These are phyloP conservation scores for Gossypium davidsonii DNA, from an alignment of 441 rosid species.

Conservation along the genomic window DNA sequence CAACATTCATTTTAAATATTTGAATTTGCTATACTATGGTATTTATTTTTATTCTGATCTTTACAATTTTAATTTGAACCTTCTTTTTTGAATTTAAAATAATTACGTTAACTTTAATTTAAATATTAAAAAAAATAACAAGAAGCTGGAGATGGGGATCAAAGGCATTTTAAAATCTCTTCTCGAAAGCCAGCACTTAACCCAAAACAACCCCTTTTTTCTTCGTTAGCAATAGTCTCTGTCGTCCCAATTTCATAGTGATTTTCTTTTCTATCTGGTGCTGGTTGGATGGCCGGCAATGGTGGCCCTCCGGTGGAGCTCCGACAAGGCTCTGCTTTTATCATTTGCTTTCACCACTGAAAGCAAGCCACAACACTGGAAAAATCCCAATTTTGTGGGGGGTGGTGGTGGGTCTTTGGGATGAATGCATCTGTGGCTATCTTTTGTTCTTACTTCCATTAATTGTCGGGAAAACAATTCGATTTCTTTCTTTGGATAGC, in stretches of 20 bases:
- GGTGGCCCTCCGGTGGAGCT: constrained; percentile 23
- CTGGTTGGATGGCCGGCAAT: constrained; percentile 32
- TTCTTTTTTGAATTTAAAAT: too few relatives aligned
- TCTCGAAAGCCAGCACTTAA: not conserved
- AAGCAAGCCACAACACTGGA: not conserved
- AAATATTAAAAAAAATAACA: too few relatives aligned
- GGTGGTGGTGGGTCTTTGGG: constrained; percentile 41
- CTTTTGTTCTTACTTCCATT: constrained; percentile 8
- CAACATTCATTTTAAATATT: too few relatives aligned
- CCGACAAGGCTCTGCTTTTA: constrained; percentile 20
- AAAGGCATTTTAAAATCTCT: too few relatives aligned
- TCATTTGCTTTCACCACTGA: constrained; percentile 17
- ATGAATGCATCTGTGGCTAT: constrained; percentile 20
- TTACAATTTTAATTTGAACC: too few relatives aligned
- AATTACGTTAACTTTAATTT: too few relatives aligned
- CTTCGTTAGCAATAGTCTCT: not conserved
- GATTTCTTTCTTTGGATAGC: not conserved
- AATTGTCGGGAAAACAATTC: not conserved
- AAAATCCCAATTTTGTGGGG: constrained; percentile 31
- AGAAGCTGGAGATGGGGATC: too few relatives aligned
- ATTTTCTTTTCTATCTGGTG: constrained; percentile 19
- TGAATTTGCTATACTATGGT: too few relatives aligned
- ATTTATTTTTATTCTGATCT: too few relatives aligned
- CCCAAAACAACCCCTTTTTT: not conserved
- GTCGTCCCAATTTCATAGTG: not conserved